These are phyloP conservation scores for Murraya paniculata DNA, from an alignment of 345 rosid genomes.

Conservation along the genomic window DNA sequence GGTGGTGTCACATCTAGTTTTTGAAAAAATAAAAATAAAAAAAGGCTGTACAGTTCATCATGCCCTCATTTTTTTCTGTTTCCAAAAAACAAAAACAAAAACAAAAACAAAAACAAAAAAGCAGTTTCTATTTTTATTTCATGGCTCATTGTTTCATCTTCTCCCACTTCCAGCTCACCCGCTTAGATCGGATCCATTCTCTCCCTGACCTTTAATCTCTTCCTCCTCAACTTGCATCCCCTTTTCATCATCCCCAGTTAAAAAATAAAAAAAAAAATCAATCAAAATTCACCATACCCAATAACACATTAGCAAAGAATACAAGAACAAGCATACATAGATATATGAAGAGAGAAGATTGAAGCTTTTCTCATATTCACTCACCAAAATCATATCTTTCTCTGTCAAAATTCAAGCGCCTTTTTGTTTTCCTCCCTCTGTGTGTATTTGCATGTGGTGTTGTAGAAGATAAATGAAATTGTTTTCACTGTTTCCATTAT, in stretches of 20 bases:
- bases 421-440: too few species aligned
- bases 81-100: background rate
- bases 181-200: slow-evolving; percentile 52
- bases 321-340: background rate
- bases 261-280: background rate
- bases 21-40: too few species aligned
- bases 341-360: background rate
- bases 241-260: slow-evolving; percentile 25
- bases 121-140: background rate
- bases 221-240: slow-evolving; percentile 6
- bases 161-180: slow-evolving; percentile 38
- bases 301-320: background rate
- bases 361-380: background rate
- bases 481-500: background rate
- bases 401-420: background rate
- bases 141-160: slow-evolving; percentile 8
- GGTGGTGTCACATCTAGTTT: slow-evolving; percentile 7
- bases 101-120: background rate
- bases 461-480: background rate
- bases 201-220: slow-evolving; percentile 13
- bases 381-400: background rate
- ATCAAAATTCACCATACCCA: slow-evolving; percentile 4
- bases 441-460: background rate
- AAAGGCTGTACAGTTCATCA: slow-evolving; percentile 8
- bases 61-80: background rate